A percentile compares a stretch with the other conserved stretches of the same genome.
Conservation (phyloP, 352 stramenopile genomes). For the Phytopythium vexans region DNA sequence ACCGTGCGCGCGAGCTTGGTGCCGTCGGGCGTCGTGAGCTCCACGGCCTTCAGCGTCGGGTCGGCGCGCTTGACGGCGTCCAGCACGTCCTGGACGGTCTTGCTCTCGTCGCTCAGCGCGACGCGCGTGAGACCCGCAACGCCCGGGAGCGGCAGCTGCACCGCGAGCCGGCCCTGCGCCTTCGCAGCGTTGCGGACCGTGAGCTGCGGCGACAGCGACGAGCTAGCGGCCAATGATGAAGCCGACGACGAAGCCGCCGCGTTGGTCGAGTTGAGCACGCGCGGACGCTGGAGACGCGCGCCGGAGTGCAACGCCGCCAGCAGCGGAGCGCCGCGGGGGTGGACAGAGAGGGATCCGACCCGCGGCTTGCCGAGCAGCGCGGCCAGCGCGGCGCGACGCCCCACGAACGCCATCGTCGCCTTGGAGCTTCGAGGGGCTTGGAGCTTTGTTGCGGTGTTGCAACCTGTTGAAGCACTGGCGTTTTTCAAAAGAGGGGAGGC, state of each 20-base stretch:
- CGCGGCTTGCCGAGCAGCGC: not conserved
- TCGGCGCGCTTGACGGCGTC: conserved; percentile 48
- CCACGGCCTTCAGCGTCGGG: conserved; percentile 55
- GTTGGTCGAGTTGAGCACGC: not conserved
- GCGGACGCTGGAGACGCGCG: conserved; percentile 1
- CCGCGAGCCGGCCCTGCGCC: conserved; percentile 33
- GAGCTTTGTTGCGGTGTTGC: too few relatives aligned
- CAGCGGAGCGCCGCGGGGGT: not conserved
- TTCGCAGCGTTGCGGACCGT: conserved; percentile 43
- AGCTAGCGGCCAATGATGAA: not conserved
- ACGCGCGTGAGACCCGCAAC: conserved; percentile 48
- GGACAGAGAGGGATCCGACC: not conserved
- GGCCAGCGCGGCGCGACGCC: too few relatives aligned
- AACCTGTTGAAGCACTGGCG: too few relatives aligned
- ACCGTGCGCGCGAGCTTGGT: conserved; percentile 67
- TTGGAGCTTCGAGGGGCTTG: too few relatives aligned
- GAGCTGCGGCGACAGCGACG: conserved; percentile 26
- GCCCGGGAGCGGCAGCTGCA: conserved; percentile 63
- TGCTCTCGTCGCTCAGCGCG: conserved; percentile 27
- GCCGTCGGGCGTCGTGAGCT: conserved; percentile 62
- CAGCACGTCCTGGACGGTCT: conserved; percentile 51
- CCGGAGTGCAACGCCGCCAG: not conserved
- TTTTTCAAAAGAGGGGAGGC: too few relatives aligned
- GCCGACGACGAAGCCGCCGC: not conserved
- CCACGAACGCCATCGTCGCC: too few relatives aligned